A percentile compares a stretch with the other conserved stretches of the same genome.
Evolutionary conservation across 2,329 filamentous ascomycete species (phyloP).

Genomic region (Neobulgaria alba): DNA sequence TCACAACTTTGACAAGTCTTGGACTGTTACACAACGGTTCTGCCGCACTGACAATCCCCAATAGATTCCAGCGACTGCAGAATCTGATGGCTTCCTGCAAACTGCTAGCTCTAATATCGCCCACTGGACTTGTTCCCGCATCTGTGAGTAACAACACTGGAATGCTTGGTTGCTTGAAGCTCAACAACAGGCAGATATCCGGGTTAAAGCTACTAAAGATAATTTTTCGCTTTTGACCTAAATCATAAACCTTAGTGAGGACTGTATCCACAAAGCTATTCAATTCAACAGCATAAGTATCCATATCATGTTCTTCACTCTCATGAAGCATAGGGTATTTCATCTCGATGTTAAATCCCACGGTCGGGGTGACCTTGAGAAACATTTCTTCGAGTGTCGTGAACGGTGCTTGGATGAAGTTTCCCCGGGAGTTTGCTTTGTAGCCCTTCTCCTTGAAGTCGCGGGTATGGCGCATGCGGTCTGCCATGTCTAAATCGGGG

Average conservation of each 20-base stretch:
- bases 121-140: conserved; percentile 70
- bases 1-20: conserved; percentile 81
- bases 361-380: conserved; percentile 66
- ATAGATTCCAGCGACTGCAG: conserved; percentile 85
- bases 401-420: conserved; percentile 93
- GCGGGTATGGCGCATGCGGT: conserved; percentile 94
- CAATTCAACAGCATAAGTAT: conserved; percentile 88
- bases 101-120: conserved; percentile 82
- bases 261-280: conserved; percentile 97
- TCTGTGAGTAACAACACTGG: conserved; percentile 93
- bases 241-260: conserved; percentile 79
- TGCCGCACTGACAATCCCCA: conserved; percentile 84
- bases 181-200: conserved; percentile 87
- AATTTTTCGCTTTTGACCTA: conserved; percentile 75
- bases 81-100: conserved; percentile 95
- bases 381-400: conserved; percentile 93
- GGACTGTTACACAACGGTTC: conserved; percentile 86
- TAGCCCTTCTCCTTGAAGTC: conserved; percentile 93
- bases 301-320: conserved; percentile 92
- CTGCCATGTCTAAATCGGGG: conserved; percentile 38
- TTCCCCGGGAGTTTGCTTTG: conserved; percentile 90
- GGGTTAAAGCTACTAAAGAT: conserved; percentile 98
- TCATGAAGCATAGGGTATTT: conserved; percentile 99
- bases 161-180: conserved; percentile 95
- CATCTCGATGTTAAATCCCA: conserved; percentile 98